Percentiles rank a stretch among this genome's conserved stretches.
Conservation (phyloP, 257 asterid species). For the Jasminum sambac region DNA sequence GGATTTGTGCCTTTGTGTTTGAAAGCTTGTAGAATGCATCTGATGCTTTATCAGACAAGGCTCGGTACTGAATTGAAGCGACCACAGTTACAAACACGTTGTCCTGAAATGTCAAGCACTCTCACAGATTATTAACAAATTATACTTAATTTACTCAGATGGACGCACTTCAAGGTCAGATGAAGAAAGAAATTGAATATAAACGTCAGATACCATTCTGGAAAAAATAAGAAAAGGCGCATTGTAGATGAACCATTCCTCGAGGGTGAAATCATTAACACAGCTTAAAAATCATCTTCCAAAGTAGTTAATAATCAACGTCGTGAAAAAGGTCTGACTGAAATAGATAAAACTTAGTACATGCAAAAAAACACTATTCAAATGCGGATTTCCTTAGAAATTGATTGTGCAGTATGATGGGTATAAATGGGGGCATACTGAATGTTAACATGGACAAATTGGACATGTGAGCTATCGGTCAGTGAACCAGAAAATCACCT, state of each 20-base stretch:
- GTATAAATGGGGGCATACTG: not conserved
- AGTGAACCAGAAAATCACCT: conserved; percentile 6
- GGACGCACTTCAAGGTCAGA: not conserved
- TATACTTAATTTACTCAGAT: not conserved
- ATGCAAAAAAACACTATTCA: not conserved
- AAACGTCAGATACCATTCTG: not conserved
- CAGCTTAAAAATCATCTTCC: not conserved
- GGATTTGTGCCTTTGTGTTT: conserved; percentile 22
- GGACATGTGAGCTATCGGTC: not conserved
- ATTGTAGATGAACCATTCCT: not conserved
- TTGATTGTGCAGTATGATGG: too few species aligned
- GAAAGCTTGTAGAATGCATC: conserved; percentile 23
- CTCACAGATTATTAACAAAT: not conserved
- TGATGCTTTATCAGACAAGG: conserved; percentile 20
- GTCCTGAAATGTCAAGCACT: conserved; percentile 12
- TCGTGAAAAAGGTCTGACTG: not conserved
- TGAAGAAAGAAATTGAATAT: too few species aligned
- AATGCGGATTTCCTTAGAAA: not conserved
- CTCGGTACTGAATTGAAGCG: conserved; percentile 25
- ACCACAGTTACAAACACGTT: conserved; percentile 25
- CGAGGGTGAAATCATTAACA: not conserved
- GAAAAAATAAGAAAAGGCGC: not conserved
- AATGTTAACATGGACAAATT: not conserved
- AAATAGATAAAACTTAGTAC: not conserved
- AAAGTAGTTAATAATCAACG: not conserved